Percentiles rank a stretch among this genome's conserved stretches.
These are phyloP conservation scores for Schizosaccharomyces versatilis DNA, from an alignment of 1,139 yeast species.

Conservation along the genomic window DNA sequence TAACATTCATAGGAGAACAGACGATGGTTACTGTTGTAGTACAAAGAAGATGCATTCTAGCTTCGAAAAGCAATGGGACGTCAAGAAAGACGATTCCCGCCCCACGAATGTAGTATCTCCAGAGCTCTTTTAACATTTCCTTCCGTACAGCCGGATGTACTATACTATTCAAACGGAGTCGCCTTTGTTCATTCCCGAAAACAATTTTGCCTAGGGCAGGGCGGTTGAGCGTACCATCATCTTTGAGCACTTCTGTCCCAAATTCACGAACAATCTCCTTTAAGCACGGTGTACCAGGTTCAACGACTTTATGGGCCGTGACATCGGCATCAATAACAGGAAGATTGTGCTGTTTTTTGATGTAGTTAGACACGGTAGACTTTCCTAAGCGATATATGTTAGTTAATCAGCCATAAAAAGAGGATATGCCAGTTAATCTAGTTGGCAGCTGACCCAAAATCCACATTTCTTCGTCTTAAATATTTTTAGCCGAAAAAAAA, in stretches of 20 bases:
- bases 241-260: conserved; percentile 33
- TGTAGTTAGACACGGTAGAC: conserved; percentile 55
- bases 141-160: conserved; percentile 77
- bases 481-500: not conserved
- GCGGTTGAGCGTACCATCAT: conserved; percentile 26
- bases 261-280: conserved; percentile 41
- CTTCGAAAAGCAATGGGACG: conserved; percentile 74
- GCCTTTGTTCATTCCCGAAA: conserved; percentile 38
- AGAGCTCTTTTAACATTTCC: conserved; percentile 38
- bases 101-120: conserved; percentile 33
- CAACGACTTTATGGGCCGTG: conserved; percentile 67
- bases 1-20: conserved; percentile 36
- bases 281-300: conserved; percentile 58
- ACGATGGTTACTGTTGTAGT: conserved; percentile 50
- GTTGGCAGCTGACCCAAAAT: not conserved
- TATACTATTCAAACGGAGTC: conserved; percentile 37
- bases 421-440: not conserved
- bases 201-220: conserved; percentile 58
- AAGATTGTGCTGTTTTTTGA: conserved; percentile 30
- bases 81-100: conserved; percentile 39
- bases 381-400: conserved; percentile 21
- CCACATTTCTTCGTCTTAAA: no score
- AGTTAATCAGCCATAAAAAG: not conserved
- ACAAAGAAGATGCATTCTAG: conserved; percentile 47
- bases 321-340: conserved; percentile 72